Evolutionary conservation across 768 basidiomycete genomes (phyloP).

Genomic region (Lyophyllum shimeji): DNA sequence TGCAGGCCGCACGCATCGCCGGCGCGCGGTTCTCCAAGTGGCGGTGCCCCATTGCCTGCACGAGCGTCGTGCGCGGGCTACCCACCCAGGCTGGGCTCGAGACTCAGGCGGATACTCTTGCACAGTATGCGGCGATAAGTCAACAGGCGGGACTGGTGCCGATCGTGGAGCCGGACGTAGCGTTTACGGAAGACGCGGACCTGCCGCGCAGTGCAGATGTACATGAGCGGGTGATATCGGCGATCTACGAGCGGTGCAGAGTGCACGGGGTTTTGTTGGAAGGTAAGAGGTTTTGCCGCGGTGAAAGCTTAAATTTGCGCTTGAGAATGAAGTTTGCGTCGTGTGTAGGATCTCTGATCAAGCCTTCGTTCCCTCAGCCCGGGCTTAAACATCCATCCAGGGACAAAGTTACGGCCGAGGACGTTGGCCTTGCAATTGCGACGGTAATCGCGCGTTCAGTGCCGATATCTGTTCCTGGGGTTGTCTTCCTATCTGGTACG

Average conservation of each 20-base stretch:
- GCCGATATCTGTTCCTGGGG: slow-evolving; percentile 45
- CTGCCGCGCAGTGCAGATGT: slow-evolving; percentile 44
- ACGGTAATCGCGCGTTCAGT: slow-evolving; percentile 45
- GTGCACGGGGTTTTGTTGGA: slow-evolving; percentile 49
- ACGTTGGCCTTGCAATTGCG: slow-evolving; percentile 46
- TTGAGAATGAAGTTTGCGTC: too few relatives aligned
- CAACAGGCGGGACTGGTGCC: slow-evolving; percentile 53
- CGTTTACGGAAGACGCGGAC: slow-evolving; percentile 48
- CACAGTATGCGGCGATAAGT: slow-evolving; percentile 48
- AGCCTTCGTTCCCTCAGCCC: slow-evolving; percentile 52
- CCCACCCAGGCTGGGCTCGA: slow-evolving; percentile 43
- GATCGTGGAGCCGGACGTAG: slow-evolving; percentile 52
- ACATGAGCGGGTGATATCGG: slow-evolving; percentile 41
- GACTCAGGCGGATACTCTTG: slow-evolving; percentile 45
- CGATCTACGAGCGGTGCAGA: slow-evolving; percentile 46
- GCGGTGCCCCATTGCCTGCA: slow-evolving; percentile 49
- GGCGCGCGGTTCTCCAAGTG: slow-evolving; percentile 54
- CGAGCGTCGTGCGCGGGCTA: slow-evolving; percentile 30
- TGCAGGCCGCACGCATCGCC: slow-evolving; percentile 41
- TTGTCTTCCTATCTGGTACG: slow-evolving; percentile 50
- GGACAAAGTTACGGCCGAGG: slow-evolving; percentile 31
- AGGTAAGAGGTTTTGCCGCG: slow-evolving; percentile 28
- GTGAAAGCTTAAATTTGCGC: too few relatives aligned
- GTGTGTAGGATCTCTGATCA: slow-evolving; percentile 44
- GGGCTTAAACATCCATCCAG: slow-evolving; percentile 42